These are phyloP conservation scores for Hura crepitans DNA, from an alignment of 441 rosid genomes.

Conservation along the genomic window DNA sequence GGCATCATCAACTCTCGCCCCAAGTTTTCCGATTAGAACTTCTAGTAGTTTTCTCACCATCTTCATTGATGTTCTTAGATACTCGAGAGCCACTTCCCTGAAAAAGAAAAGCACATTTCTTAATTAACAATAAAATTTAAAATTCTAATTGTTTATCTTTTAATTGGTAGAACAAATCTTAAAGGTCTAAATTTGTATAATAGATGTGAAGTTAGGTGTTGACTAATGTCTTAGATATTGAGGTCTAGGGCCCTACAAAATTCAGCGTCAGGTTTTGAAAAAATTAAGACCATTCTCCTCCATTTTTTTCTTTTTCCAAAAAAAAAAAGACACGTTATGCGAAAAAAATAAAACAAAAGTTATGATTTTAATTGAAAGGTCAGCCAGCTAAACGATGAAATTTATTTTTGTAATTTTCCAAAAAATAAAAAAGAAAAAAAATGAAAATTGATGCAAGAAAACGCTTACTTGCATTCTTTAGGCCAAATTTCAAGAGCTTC, in stretches of 20 bases:
- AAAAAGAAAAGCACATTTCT: neutral
- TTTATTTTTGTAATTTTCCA: too few species aligned
- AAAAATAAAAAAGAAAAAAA: too few species aligned
- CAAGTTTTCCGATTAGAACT: conserved; percentile 40
- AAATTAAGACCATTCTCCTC: too few species aligned
- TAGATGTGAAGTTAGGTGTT: neutral
- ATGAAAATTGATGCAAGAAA: neutral
- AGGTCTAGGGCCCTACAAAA: neutral
- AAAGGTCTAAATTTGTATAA: too few species aligned
- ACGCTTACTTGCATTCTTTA: conserved; percentile 37
- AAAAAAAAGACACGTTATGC: too few species aligned
- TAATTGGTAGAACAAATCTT: too few species aligned
- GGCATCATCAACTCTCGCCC: conserved; percentile 35
- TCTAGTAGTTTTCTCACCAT: conserved; percentile 42
- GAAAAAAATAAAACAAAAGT: too few species aligned
- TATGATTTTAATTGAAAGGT: too few species aligned
- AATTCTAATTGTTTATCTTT: neutral
- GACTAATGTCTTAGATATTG: neutral
- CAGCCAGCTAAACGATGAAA: too few species aligned
- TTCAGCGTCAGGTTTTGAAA: too few species aligned
- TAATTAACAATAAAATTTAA: neutral
- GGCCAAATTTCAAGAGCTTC: conserved; percentile 60
- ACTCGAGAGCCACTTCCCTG: conserved; percentile 49
- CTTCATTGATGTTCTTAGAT: conserved; percentile 35
- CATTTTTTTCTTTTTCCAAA: too few species aligned